A percentile compares a stretch with the other conserved stretches of the same genome.
Evolutionary conservation across 2,329 filamentous ascomycete genomes (phyloP).

Genomic region (Rutstroemia sp.): DNA sequence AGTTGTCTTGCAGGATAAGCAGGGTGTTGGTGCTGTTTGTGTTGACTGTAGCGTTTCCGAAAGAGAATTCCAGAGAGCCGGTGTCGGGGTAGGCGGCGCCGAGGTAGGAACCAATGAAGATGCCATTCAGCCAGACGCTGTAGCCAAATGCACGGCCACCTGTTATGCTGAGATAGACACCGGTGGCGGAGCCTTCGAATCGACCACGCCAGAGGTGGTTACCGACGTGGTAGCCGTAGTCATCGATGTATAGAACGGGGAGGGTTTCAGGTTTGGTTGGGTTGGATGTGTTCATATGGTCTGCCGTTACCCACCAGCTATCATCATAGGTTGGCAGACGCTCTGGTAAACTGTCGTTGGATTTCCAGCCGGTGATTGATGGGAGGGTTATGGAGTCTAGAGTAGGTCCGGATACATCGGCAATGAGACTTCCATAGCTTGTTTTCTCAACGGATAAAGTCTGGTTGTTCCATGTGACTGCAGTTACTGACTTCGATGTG

Average conservation of each 20-base stretch:
- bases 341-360: slow-evolving; percentile 38
- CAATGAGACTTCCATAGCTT: slow-evolving; percentile 34
- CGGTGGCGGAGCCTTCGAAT: slow-evolving; percentile 19
- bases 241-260: slow-evolving; percentile 38
- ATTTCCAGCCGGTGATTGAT: slow-evolving; percentile 27
- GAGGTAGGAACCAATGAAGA: slow-evolving; percentile 45
- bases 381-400: slow-evolving; percentile 14
- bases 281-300: slow-evolving; percentile 15
- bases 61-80: slow-evolving; percentile 24
- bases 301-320: slow-evolving; percentile 3
- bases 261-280: slow-evolving; percentile 34
- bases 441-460: slow-evolving; percentile 30
- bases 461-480: slow-evolving; percentile 45
- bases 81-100: slow-evolving; percentile 31
- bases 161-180: slow-evolving; percentile 19
- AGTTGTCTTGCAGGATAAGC: slow-evolving; percentile 50
- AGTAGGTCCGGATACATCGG: slow-evolving; percentile 7
- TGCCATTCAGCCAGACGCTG: slow-evolving; percentile 40
- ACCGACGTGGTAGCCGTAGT: slow-evolving; percentile 38
- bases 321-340: slow-evolving; percentile 35
- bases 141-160: slow-evolving; percentile 11
- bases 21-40: slow-evolving; percentile 35
- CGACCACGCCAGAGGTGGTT: slow-evolving; percentile 37
- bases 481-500: slow-evolving; percentile 37
- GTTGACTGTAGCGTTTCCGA: slow-evolving; percentile 37